These are phyloP conservation scores for Hypoxylon rickii DNA, from an alignment of 495 filamentous ascomycete genomes.

Conservation along the genomic window DNA sequence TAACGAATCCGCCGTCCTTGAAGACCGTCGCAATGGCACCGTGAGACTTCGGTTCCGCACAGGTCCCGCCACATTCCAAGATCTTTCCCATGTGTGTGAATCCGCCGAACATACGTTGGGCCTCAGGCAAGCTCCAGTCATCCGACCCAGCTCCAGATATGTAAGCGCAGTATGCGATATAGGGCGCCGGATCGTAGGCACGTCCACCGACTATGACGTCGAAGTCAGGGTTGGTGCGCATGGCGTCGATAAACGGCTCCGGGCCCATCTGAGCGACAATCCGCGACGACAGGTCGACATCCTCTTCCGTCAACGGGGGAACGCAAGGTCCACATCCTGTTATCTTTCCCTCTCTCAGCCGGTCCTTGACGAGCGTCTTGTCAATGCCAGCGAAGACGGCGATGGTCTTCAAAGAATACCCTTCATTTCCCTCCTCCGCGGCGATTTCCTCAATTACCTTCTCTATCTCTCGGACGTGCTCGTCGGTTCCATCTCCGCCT, in stretches of 20 bases:
- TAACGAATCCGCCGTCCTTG: slow-evolving; percentile 47
- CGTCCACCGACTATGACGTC: slow-evolving; percentile 54
- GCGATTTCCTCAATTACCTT: slow-evolving; percentile 41
- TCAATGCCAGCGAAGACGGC: slow-evolving; percentile 47
- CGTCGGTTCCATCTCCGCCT: slow-evolving; percentile 53
- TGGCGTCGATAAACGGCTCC: slow-evolving; percentile 46
- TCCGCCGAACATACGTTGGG: slow-evolving; percentile 34
- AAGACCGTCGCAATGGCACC: slow-evolving; percentile 45
- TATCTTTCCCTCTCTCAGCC: slow-evolving; percentile 27
- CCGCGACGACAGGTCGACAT: slow-evolving; percentile 40
- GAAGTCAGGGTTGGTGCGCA: slow-evolving; percentile 46
- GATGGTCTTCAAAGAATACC: slow-evolving; percentile 45
- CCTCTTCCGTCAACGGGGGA: slow-evolving; percentile 42
- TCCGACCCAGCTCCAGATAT: slow-evolving; percentile 14
- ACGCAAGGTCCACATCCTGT: slow-evolving; percentile 41
- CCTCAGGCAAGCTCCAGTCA: slow-evolving; percentile 15
- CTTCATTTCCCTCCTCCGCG: slow-evolving; percentile 35
- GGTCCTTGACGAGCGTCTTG: slow-evolving; percentile 37
- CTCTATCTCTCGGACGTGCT: slow-evolving; percentile 50
- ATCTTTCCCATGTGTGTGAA: slow-evolving; percentile 59
- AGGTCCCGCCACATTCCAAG: slow-evolving; percentile 56
- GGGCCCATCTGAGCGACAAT: slow-evolving; percentile 46
- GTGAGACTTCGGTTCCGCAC: slow-evolving; percentile 52
- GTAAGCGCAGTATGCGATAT: slow-evolving; percentile 48
- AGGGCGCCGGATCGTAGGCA: slow-evolving; percentile 56